phyloP scores from a whole-genome alignment of 2,329 filamentous ascomycete species.

The Fragosphaeria purpurea region DNA sequence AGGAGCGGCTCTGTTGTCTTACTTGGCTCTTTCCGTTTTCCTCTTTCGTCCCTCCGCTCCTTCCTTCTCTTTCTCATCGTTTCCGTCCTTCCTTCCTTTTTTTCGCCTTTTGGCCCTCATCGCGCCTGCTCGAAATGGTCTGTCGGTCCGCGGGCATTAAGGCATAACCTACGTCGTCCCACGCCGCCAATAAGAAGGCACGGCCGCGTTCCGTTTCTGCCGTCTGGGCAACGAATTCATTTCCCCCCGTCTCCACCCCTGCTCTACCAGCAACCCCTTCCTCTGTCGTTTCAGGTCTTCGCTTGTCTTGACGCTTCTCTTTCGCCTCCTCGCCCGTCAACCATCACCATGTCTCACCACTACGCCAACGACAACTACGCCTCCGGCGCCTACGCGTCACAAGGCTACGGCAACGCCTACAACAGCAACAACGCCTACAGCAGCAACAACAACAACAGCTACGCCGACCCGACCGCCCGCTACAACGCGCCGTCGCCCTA shows the following conservation, averaged over 20 bases:
- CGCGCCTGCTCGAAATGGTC: conserved; percentile 3
- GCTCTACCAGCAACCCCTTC: no score
- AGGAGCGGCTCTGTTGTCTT: no score
- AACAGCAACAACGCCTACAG: conserved; percentile 15
- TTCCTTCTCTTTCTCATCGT: neutral
- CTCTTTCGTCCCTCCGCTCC: neutral
- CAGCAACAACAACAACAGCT: conserved; percentile 6
- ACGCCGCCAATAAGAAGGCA: neutral
- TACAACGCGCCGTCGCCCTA: conserved; percentile 2
- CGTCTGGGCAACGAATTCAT: neutral
- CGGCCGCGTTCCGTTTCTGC: neutral
- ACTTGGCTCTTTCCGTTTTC: neutral
- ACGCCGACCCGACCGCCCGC: conserved; percentile 2
- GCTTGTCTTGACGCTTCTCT: neutral
- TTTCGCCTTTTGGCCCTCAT: neutral
- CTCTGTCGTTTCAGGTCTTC: neutral
- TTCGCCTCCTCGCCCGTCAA: neutral
- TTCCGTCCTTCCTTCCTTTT: conserved; percentile 1
- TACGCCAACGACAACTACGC: conserved; percentile 26
- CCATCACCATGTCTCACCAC: conserved; percentile 18
- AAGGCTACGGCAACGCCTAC: conserved; percentile 1
- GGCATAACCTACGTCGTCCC: neutral
- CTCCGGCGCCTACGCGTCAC: conserved; percentile 15
- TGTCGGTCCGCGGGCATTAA: neutral
- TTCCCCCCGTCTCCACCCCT: neutral